These are phyloP conservation scores for Achlya hypogyna DNA, from an alignment of 352 stramenopile species.

Conservation along the genomic window DNA sequence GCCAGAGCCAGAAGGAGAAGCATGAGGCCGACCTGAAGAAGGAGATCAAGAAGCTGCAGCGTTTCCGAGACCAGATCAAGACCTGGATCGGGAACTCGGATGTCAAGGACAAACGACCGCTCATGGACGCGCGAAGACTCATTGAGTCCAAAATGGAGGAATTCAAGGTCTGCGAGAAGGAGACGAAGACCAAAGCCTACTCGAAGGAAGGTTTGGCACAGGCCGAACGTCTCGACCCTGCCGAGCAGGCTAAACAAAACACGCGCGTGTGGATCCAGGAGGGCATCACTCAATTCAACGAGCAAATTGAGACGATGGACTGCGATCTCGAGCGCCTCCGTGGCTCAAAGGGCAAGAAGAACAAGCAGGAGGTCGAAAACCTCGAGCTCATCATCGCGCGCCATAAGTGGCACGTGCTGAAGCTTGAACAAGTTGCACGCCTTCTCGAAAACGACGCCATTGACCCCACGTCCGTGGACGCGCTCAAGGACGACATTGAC, in stretches of 20 bases:
- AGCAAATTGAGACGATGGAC: slow-evolving; percentile 83
- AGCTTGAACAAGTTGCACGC: slow-evolving; percentile 97
- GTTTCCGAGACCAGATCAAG: slow-evolving; percentile 98
- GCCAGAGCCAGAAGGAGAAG: slow-evolving; percentile 99
- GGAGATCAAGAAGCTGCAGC: slow-evolving; percentile 99
- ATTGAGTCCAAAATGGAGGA: slow-evolving; percentile 99
- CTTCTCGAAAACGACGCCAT: slow-evolving; percentile 96
- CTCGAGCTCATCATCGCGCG: slow-evolving; percentile 84
- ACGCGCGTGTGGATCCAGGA: slow-evolving; percentile 80
- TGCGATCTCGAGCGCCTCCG: slow-evolving; percentile 72
- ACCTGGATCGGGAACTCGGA: slow-evolving; percentile 96
- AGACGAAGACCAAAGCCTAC: slow-evolving; percentile 99
- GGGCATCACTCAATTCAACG: slow-evolving; percentile 68
- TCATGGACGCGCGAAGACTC: slow-evolving; percentile 80
- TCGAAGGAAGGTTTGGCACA: slow-evolving; percentile 96
- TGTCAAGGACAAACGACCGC: slow-evolving; percentile 95
- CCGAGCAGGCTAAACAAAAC: slow-evolving; percentile 73
- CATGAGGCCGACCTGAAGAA: slow-evolving; percentile 99
- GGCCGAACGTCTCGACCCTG: slow-evolving; percentile 86
- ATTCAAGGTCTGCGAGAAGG: slow-evolving; percentile 99
- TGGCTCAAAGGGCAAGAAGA: slow-evolving; percentile 89
- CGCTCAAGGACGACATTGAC: slow-evolving; percentile 96
- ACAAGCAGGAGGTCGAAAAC: slow-evolving; percentile 89
- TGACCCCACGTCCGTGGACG: slow-evolving; percentile 87
- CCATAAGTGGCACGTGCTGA: slow-evolving; percentile 96